These are phyloP conservation scores for Sordariomycetes sp. DNA, from an alignment of 2,329 filamentous ascomycete species.

Conservation along the genomic window DNA sequence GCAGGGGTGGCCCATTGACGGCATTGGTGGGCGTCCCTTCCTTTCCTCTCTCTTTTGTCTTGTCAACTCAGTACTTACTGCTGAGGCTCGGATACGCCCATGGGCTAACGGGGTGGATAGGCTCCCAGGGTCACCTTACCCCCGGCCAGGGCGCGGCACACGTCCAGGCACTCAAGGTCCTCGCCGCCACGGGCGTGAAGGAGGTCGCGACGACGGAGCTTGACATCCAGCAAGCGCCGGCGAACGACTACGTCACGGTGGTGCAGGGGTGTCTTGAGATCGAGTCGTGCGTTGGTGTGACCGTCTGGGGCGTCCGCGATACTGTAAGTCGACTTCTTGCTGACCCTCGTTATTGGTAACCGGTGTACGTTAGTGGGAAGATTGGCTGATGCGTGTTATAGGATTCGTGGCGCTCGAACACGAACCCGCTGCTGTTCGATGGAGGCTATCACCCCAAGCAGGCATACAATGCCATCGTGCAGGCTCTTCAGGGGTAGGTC, in stretches of 20 bases:
- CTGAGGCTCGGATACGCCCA: background rate
- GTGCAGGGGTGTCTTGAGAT: slow-evolving; percentile 44
- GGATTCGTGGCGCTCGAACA: slow-evolving; percentile 36
- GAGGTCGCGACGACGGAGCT: slow-evolving; percentile 56
- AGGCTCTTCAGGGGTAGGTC: slow-evolving; percentile 1
- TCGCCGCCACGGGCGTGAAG: slow-evolving; percentile 32
- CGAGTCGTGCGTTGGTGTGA: slow-evolving; percentile 50
- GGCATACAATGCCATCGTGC: slow-evolving; percentile 32
- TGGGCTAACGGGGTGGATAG: background rate
- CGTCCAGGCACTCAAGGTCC: slow-evolving; percentile 34
- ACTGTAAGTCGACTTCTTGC: background rate
- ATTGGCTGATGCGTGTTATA: slow-evolving; percentile 3
- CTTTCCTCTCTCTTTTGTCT: background rate
- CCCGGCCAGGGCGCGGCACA: slow-evolving; percentile 18
- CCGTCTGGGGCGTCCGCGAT: slow-evolving; percentile 39
- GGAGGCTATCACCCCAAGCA: slow-evolving; percentile 34
- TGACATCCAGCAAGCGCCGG: slow-evolving; percentile 46
- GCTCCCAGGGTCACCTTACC: slow-evolving; percentile 40
- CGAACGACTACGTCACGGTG: slow-evolving; percentile 44
- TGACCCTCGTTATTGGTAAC: background rate
- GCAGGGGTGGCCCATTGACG: slow-evolving; percentile 50
- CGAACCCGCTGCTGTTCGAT: slow-evolving; percentile 41
- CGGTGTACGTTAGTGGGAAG: slow-evolving; percentile 14
- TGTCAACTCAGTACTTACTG: background rate
- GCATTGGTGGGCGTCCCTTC: slow-evolving; percentile 27